Percentiles rank a stretch among this genome's conserved stretches.
Conservation (phyloP, 140 eudicot genomes). For the Cichorium intybus region DNA sequence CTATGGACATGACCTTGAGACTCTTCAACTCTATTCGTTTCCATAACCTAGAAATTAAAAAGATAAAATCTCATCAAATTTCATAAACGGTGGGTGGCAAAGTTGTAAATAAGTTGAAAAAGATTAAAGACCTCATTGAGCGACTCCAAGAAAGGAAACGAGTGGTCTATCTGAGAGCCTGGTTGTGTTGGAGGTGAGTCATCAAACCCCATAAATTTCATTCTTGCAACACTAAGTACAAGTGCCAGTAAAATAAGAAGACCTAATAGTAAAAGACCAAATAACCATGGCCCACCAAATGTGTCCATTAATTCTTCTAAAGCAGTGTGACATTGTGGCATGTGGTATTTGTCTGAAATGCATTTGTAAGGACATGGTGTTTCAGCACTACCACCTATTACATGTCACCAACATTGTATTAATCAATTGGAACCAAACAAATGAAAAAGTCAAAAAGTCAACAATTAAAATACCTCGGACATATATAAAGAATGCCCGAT, state of each 20-base stretch:
- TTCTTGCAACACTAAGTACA: slow-evolving; percentile 96
- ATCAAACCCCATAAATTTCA: slow-evolving; percentile 90
- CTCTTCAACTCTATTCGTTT: slow-evolving; percentile 93
- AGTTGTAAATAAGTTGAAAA: no score
- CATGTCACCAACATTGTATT: slow-evolving; percentile 9
- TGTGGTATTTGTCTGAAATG: slow-evolving; percentile 86
- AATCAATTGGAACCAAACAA: background rate
- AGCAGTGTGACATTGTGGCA: slow-evolving; percentile 96
- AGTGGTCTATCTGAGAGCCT: slow-evolving; percentile 95
- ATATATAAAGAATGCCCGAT: slow-evolving; percentile 60
- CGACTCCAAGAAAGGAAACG: slow-evolving; percentile 96
- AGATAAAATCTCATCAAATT: background rate
- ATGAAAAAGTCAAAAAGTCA: background rate
- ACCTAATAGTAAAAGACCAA: slow-evolving; percentile 77
- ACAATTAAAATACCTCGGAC: slow-evolving; percentile 65
- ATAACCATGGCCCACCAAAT: slow-evolving; percentile 98
- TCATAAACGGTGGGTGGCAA: background rate
- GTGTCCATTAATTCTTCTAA: slow-evolving; percentile 92
- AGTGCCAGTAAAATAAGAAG: slow-evolving; percentile 77
- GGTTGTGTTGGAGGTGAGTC: slow-evolving; percentile 83
- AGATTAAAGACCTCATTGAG: slow-evolving; percentile 67
- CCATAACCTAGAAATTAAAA: slow-evolving; percentile 62
- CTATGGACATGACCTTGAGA: slow-evolving; percentile 94
- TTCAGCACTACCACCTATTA: slow-evolving; percentile 82
- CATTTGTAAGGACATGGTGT: slow-evolving; percentile 92